These are phyloP conservation scores for Pestalotiopsis fici DNA, from an alignment of 2,329 filamentous ascomycete species.

Conservation along the genomic window DNA sequence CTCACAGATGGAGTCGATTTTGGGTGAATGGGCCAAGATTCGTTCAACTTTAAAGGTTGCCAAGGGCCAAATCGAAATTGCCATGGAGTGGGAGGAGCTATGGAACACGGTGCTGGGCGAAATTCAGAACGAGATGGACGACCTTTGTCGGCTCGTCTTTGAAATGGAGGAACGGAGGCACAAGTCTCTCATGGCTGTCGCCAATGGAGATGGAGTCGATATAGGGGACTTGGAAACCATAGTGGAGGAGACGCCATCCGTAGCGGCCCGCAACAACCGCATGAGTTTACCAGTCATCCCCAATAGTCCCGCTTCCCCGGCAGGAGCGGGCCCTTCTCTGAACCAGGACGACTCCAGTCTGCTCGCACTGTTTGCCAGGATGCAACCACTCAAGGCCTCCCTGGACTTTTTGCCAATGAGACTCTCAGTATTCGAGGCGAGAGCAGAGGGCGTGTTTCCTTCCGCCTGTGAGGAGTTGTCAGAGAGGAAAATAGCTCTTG, in stretches of 20 bases:
- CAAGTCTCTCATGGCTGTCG: slow-evolving; percentile 67
- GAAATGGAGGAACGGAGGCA: slow-evolving; percentile 98
- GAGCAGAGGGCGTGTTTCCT: slow-evolving; percentile 79
- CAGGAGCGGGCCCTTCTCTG: slow-evolving; percentile 53
- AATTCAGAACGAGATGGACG: slow-evolving; percentile 84
- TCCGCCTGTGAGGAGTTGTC: slow-evolving; percentile 89
- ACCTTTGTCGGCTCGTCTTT: slow-evolving; percentile 79
- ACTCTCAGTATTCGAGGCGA: slow-evolving; percentile 79
- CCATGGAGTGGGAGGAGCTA: slow-evolving; percentile 98
- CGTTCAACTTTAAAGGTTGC: slow-evolving; percentile 75
- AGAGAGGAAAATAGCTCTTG: slow-evolving; percentile 71
- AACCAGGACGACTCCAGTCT: slow-evolving; percentile 84
- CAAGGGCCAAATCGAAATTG: slow-evolving; percentile 90
- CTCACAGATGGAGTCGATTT: slow-evolving; percentile 84
- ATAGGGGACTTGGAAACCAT: slow-evolving; percentile 92
- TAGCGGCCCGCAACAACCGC: slow-evolving; percentile 60
- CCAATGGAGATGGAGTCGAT: slow-evolving; percentile 68
- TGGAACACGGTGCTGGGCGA: slow-evolving; percentile 94
- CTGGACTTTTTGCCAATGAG: slow-evolving; percentile 96
- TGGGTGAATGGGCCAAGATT: slow-evolving; percentile 83
- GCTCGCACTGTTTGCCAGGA: slow-evolving; percentile 86
- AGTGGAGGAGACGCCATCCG: slow-evolving; percentile 78
- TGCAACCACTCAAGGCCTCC: slow-evolving; percentile 91
- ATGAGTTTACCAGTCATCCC: slow-evolving; percentile 70
- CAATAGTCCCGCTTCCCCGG: slow-evolving; percentile 61